Evolutionary conservation across 192 early-diverging fungal species (phyloP).

Genomic region (Physocladia obscura): DNA sequence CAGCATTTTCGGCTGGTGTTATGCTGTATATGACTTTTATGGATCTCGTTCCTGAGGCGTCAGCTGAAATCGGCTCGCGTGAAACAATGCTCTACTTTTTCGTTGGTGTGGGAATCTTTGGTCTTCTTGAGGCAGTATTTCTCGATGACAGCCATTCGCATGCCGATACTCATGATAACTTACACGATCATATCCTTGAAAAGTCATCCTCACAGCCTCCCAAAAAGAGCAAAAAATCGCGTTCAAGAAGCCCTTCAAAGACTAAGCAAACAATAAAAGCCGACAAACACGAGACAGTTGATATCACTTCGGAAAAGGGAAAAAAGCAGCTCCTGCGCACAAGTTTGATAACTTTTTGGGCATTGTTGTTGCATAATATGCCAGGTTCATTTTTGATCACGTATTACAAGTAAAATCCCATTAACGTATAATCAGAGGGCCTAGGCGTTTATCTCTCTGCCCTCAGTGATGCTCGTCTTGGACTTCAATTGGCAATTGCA

Average conservation of each 20-base stretch:
- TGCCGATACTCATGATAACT: slow-evolving; percentile 1
- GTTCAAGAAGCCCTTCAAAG: background rate
- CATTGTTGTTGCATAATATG: slow-evolving; percentile 51
- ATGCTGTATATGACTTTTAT: slow-evolving; percentile 56
- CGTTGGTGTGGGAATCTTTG: slow-evolving; percentile 49
- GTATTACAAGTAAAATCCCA: no score
- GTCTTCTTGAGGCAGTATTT: slow-evolving; percentile 34
- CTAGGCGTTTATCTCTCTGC: slow-evolving; percentile 51
- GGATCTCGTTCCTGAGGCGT: slow-evolving; percentile 50
- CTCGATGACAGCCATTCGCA: slow-evolving; percentile 37
- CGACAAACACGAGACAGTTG: background rate
- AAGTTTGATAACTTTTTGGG: slow-evolving; percentile 50
- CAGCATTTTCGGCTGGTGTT: slow-evolving; percentile 22
- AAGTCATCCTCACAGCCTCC: no score
- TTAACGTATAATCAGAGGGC: slow-evolving; percentile 41
- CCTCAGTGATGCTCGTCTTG: slow-evolving; percentile 42
- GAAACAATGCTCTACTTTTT: slow-evolving; percentile 53
- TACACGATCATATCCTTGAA: slow-evolving; percentile 2
- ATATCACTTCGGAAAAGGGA: slow-evolving; percentile 28
- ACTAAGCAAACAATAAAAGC: slow-evolving; percentile 1
- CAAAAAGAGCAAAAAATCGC: slow-evolving; percentile 6
- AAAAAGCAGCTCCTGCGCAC: slow-evolving; percentile 42
- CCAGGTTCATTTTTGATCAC: slow-evolving; percentile 25
- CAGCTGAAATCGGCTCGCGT: slow-evolving; percentile 37
- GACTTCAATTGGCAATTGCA: slow-evolving; percentile 49